Percentiles rank a stretch among this genome's conserved stretches.
phyloP scores from a whole-genome alignment of 768 basidiomycete species.

The Auriscalpium orientale region DNA sequence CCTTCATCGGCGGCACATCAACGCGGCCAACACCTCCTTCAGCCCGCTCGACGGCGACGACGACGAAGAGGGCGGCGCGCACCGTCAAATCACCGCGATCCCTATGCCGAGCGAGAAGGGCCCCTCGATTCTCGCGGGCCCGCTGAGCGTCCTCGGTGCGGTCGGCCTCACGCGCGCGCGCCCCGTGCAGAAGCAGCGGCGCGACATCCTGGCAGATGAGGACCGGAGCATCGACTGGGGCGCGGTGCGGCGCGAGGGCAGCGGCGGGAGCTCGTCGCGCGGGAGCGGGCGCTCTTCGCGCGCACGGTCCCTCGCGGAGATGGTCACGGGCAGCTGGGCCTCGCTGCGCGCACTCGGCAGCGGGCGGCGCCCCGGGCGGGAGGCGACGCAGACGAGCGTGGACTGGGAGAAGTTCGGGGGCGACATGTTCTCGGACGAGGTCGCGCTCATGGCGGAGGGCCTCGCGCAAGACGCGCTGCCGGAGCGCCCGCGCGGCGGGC shows the following conservation, averaged over 20 bases:
- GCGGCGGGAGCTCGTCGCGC: conserved; percentile 7
- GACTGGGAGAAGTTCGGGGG: conserved; percentile 16
- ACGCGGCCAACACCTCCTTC: conserved; percentile 16
- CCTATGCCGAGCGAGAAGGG: conserved; percentile 17
- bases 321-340: conserved; percentile 10
- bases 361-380: conserved; percentile 4
- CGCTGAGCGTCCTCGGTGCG: conserved; percentile 25
- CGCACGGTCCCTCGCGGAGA: conserved; percentile 8
- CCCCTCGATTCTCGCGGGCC: conserved; percentile 8
- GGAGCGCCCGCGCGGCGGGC: neutral
- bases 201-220: conserved; percentile 76
- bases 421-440: conserved; percentile 44
- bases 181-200: conserved; percentile 27
- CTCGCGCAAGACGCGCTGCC: conserved; percentile 6
- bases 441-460: conserved; percentile 23
- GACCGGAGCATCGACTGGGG: conserved; percentile 37
- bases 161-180: conserved; percentile 20
- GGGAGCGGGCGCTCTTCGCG: conserved; percentile 1
- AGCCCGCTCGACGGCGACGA: conserved; percentile 24
- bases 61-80: conserved; percentile 21
- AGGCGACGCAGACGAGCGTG: neutral
- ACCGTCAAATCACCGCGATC: conserved; percentile 18
- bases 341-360: conserved; percentile 10
- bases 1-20: conserved; percentile 28
- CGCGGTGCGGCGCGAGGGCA: conserved; percentile 18